Evolutionary conservation across 768 basidiomycete species (phyloP), one percentile per base, ranked within the genome.

Genomic region (Serendipita sp.): DNA sequence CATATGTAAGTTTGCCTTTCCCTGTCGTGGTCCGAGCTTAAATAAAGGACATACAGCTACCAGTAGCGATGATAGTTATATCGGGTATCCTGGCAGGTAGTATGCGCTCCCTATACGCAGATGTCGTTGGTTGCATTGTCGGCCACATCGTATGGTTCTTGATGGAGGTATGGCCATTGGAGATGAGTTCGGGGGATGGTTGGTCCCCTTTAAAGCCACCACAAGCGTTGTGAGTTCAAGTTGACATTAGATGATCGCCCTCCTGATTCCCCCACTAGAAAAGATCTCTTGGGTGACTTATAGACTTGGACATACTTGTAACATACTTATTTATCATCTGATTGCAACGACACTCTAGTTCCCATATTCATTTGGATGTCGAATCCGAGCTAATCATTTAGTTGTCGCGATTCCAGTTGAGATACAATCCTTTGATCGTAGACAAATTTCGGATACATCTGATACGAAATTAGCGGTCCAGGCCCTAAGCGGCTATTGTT

Each of bases 101-200:
- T 35, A 32, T 60, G 36, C 56, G 56, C 16, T 60, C 56, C 16
- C 56, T 60, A 4, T 23, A 35, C 28, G 56, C 56, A 8, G 56
- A 60, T 18, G 35, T 60, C n/a, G 56, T 60, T 60, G 56, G 56
- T n/a, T 60, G 56, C 56, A 60, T 60, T 60, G 56, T 60, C 8
- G 56, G 56, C 23, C 56, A 60, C 56, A 60, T 60, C 16, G 56
- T 60, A n/a, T 60, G 56, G 56, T 60, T 60, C 56, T 0, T 60
- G 30, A 60, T 60, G 56, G 56, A 60, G 56, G 56, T 60, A 8
- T 60, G 56, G 56, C 56, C 56, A 36, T 36, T 60, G 28, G 56
- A 60, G 35, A 60, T 60, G 56, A 60, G 56, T 30, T 60, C 56
- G 10, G 56, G 56, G 18, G 56, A n/a, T 38, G 56, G 56, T 18